A percentile compares a stretch with the other conserved stretches of the same genome.
Evolutionary conservation across 192 early-diverging fungal species (phyloP).

Genomic region (Backusella mclennaniae): DNA sequence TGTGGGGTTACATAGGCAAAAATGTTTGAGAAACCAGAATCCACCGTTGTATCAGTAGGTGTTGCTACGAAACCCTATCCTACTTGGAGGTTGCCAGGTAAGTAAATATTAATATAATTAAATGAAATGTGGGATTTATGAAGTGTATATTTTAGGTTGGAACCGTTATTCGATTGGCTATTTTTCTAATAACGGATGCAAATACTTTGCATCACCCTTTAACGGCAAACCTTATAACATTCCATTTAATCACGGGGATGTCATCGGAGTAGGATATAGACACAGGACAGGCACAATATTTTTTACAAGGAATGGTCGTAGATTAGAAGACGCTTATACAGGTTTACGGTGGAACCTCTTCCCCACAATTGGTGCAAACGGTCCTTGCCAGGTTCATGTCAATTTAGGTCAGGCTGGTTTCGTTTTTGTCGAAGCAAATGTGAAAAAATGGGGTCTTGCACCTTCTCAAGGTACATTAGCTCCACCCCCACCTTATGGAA

Average conservation of each 20-base stretch:
- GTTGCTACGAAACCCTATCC: slow-evolving; percentile 50
- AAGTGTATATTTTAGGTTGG: slow-evolving; percentile 37
- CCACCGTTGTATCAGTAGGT: slow-evolving; percentile 48
- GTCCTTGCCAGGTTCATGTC: slow-evolving; percentile 41
- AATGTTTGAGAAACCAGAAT: slow-evolving; percentile 36
- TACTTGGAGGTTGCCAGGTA: slow-evolving; percentile 45
- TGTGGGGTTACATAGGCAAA: slow-evolving; percentile 18
- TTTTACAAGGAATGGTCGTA: slow-evolving; percentile 48
- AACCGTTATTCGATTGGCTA: slow-evolving; percentile 49
- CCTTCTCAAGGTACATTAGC: slow-evolving; percentile 66
- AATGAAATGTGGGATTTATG: background rate
- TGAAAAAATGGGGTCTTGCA: slow-evolving; percentile 81
- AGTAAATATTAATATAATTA: background rate
- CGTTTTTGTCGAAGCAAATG: slow-evolving; percentile 84
- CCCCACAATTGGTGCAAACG: slow-evolving; percentile 44
- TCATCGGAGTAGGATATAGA: slow-evolving; percentile 51
- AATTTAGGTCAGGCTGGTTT: slow-evolving; percentile 54
- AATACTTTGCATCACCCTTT: slow-evolving; percentile 39
- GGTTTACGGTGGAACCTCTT: slow-evolving; percentile 39
- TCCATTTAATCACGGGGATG: slow-evolving; percentile 43
- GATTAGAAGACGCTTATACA: slow-evolving; percentile 40
- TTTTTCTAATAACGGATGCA: slow-evolving; percentile 39
- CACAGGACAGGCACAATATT: slow-evolving; percentile 49
- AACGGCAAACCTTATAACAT: slow-evolving; percentile 33
- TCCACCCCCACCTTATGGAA: slow-evolving; percentile 78